Evolutionary conservation across 345 rosid genomes (phyloP).

Genomic region (Mercurialis annua): DNA sequence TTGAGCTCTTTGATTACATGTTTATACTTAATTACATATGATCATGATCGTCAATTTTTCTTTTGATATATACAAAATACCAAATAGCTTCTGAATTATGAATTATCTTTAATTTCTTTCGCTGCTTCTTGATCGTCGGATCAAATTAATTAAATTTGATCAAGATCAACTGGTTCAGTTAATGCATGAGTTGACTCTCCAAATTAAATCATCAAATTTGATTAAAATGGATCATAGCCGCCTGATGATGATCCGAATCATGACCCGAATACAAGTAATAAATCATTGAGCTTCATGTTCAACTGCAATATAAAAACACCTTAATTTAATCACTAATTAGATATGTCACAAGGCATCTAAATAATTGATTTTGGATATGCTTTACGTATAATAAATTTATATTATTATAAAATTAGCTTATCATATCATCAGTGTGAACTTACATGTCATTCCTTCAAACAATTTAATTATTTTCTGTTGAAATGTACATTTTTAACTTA

Average conservation of each 20-base stretch:
- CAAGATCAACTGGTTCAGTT: not conserved
- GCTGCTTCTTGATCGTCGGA: not conserved
- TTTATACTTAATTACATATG: not conserved
- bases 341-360: not conserved
- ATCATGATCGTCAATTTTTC: not conserved
- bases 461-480: too few relatives aligned
- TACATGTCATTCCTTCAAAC: too few relatives aligned
- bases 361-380: conserved; percentile 1
- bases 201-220: conserved; percentile 1
- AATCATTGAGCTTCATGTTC: conserved; percentile 24
- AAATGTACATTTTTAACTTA: too few relatives aligned
- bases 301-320: conserved; percentile 7
- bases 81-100: not conserved
- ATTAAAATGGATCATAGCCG: conserved; percentile 18
- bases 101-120: not conserved
- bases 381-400: not conserved
- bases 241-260: conserved; percentile 7
- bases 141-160: not conserved
- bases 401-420: not conserved
- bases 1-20: not conserved
- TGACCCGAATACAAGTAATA: not conserved
- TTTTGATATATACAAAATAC: not conserved
- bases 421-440: too few relatives aligned
- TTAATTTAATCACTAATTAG: too few relatives aligned
- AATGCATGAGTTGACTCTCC: not conserved